Evolutionary conservation across 1,284 basidiomycete species (phyloP).

Genomic region (Meripilus lineatus): DNA sequence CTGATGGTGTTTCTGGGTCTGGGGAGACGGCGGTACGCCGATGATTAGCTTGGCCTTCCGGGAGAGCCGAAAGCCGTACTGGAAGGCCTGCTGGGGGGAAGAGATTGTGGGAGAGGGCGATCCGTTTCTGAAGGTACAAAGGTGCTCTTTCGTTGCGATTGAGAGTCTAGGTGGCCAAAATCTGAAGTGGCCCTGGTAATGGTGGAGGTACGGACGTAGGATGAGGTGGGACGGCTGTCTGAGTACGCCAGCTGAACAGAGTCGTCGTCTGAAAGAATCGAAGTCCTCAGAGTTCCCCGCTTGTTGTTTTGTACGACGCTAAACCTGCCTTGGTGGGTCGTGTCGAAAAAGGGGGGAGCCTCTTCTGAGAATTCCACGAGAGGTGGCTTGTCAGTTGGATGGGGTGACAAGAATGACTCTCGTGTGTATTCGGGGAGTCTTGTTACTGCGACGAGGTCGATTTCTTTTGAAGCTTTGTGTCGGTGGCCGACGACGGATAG

Average conservation of each 20-base stretch:
- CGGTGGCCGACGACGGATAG: constrained; percentile 23
- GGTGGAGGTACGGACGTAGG: constrained; percentile 15
- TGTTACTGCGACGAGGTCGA: constrained; percentile 17
- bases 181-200: constrained; percentile 14
- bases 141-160: constrained; percentile 12
- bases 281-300: constrained; percentile 15
- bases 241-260: constrained; percentile 25
- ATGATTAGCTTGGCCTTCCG: neutral
- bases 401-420: constrained; percentile 19
- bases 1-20: constrained; percentile 4
- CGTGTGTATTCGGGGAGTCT: constrained; percentile 15
- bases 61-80: constrained; percentile 1
- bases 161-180: constrained; percentile 6
- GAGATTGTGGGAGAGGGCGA: constrained; percentile 5
- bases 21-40: constrained; percentile 1
- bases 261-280: constrained; percentile 24
- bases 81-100: constrained; percentile 2
- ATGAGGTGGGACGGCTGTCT: constrained; percentile 24
- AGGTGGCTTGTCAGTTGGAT: constrained; percentile 9
- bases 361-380: constrained; percentile 20
- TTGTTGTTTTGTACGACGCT: constrained; percentile 20
- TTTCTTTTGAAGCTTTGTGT: constrained; percentile 20
- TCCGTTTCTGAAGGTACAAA: constrained; percentile 7
- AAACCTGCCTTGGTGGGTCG: constrained; percentile 19
- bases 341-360: constrained; percentile 26